phyloP scores from a whole-genome alignment of 768 basidiomycete species.

The Cyathus striatus region DNA sequence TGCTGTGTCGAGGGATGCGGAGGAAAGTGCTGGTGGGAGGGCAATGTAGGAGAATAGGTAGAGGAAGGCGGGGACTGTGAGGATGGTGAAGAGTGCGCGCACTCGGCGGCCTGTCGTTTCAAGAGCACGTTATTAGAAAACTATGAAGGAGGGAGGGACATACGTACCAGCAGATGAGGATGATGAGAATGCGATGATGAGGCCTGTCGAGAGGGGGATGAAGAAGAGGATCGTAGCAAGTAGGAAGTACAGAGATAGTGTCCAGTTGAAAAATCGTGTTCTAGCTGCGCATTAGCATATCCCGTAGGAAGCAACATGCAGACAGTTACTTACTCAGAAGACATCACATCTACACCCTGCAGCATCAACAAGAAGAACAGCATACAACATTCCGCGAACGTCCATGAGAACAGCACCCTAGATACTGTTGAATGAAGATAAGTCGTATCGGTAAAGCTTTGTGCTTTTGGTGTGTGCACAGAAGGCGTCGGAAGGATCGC shows the following conservation, averaged over 20 bases:
- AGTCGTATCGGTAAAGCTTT: constrained; percentile 12
- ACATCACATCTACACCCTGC: constrained; percentile 57
- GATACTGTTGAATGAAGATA: constrained; percentile 52
- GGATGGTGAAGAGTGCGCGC: constrained; percentile 34
- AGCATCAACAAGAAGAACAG: constrained; percentile 69
- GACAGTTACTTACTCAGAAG: constrained; percentile 38
- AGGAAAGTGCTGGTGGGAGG: constrained; percentile 45
- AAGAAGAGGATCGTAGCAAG: constrained; percentile 58
- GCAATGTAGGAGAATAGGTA: constrained; percentile 63
- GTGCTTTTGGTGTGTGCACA: constrained; percentile 19
- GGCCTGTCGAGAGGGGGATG: constrained; percentile 58
- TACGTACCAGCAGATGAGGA: constrained; percentile 14
- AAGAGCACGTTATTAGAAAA: too few relatives aligned
- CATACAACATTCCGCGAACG: constrained; percentile 71
- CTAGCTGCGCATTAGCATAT: constrained; percentile 27
- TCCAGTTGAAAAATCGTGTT: constrained; percentile 63
- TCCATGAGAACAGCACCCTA: constrained; percentile 56
- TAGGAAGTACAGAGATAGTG: constrained; percentile 56
- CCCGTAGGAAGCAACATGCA: not conserved
- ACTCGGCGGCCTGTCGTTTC: too few relatives aligned
- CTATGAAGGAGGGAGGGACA: too few relatives aligned
- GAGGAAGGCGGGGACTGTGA: constrained; percentile 52
- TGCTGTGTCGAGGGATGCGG: constrained; percentile 37
- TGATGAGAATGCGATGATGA: constrained; percentile 43
- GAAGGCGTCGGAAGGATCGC: constrained; percentile 32